phyloP scores from a whole-genome alignment of 441 rosid genomes.

The Pelargonium fulgidum region DNA sequence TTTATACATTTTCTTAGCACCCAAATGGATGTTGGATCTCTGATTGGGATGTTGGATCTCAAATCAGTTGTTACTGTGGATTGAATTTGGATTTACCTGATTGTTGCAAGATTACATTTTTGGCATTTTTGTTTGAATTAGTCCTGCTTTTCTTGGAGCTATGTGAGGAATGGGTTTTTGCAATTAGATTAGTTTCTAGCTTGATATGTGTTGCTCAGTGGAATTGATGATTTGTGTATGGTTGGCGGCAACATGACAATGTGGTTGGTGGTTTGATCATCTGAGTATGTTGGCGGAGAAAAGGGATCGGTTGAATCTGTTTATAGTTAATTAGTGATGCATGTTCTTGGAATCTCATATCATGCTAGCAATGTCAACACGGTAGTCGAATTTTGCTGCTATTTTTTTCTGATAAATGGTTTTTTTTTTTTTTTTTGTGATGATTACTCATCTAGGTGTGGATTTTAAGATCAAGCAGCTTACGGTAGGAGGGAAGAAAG shows the following conservation, averaged over 20 bases:
- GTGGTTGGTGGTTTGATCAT: neutral
- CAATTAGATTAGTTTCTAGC: neutral
- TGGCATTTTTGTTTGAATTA: neutral
- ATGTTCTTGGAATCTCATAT: neutral
- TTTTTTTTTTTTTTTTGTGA: neutral
- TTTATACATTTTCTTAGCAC: slow-evolving; percentile 10
- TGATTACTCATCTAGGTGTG: slow-evolving; percentile 48
- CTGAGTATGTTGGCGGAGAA: neutral
- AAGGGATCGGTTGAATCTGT: neutral
- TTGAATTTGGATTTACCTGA: neutral
- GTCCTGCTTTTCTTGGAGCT: neutral
- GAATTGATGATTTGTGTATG: neutral
- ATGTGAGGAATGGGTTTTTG: neutral
- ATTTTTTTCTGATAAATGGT: neutral
- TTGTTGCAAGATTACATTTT: neutral
- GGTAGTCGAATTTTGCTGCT: neutral
- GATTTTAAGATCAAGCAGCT: slow-evolving; percentile 92
- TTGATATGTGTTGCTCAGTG: neutral
- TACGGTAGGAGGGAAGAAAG: slow-evolving; percentile 63
- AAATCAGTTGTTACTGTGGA: neutral
- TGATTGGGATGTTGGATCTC: slow-evolving; percentile 21
- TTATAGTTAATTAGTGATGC: neutral
- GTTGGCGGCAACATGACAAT: neutral
- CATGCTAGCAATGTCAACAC: too few species aligned
- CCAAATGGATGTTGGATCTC: neutral